Evolutionary conservation across 805 yeast species (phyloP).

Genomic region (Candida gorgasii): DNA sequence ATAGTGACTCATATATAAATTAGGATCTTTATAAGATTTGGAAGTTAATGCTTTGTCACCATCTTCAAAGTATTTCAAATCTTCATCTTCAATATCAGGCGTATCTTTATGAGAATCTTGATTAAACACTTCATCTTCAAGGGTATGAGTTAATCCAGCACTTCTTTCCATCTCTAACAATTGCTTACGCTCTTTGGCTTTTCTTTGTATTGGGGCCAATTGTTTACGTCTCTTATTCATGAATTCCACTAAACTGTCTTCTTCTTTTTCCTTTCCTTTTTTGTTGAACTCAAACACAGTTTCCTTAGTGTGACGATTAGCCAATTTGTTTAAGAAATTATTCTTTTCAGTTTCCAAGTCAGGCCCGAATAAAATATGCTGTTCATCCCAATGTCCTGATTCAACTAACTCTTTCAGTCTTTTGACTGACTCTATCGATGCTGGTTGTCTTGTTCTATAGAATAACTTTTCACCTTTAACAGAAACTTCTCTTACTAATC

Average conservation of each 20-base stretch:
- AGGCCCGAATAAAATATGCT: conserved; percentile 75
- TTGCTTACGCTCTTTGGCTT: conserved; percentile 69
- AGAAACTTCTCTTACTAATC: conserved; percentile 67
- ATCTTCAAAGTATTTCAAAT: conserved; percentile 53
- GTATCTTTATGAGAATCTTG: conserved; percentile 41
- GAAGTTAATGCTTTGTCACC: conserved; percentile 40
- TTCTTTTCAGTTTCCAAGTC: conserved; percentile 75
- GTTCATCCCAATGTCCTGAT: conserved; percentile 82
- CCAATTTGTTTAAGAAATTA: conserved; percentile 67
- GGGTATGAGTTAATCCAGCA: conserved; percentile 70
- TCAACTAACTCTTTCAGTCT: conserved; percentile 76
- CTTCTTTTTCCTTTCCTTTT: conserved; percentile 42
- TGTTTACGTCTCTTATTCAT: conserved; percentile 87
- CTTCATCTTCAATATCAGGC: conserved; percentile 45
- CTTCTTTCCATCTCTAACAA: conserved; percentile 69
- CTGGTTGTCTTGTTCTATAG: conserved; percentile 79
- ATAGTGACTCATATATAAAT: conserved; percentile 81
- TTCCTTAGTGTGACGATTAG: conserved; percentile 71
- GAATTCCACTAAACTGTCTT: conserved; percentile 70
- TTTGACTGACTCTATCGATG: conserved; percentile 82
- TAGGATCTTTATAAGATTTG: conserved; percentile 67
- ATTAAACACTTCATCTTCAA: conserved; percentile 72
- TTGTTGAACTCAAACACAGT: conserved; percentile 89
- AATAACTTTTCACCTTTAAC: conserved; percentile 86
- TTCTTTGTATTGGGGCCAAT: conserved; percentile 82